Evolutionary conservation across 2,329 filamentous ascomycete genomes (phyloP).

Genomic region (Sporothrix sp.): DNA sequence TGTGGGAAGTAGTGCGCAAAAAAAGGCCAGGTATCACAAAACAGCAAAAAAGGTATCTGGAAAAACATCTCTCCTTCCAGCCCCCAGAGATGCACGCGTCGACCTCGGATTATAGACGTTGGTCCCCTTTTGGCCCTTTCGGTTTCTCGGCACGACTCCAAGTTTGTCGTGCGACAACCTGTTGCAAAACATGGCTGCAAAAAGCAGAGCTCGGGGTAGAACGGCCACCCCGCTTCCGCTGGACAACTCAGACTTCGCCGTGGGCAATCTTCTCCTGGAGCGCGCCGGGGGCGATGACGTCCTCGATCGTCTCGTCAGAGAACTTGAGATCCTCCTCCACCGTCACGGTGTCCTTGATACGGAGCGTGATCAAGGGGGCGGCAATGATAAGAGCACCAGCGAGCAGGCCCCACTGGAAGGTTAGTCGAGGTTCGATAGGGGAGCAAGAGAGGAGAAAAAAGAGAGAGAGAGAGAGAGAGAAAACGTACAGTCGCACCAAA

Average conservation of each 20-base stretch:
- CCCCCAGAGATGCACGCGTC: too few species aligned
- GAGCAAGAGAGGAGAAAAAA: neutral
- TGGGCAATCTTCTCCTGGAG: constrained; percentile 12
- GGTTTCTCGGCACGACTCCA: neutral
- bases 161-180: neutral
- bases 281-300: constrained; percentile 41
- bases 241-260: constrained; percentile 7
- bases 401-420: constrained; percentile 62
- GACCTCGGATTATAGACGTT: too few species aligned
- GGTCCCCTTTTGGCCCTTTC: neutral
- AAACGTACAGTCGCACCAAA: constrained; percentile 48
- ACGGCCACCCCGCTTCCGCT: neutral
- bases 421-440: neutral
- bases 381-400: constrained; percentile 66
- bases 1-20: neutral
- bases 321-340: constrained; percentile 76
- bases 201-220: too few species aligned
- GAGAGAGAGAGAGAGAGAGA: neutral
- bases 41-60: constrained; percentile 5
- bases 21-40: constrained; percentile 9
- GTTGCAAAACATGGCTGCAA: too few species aligned
- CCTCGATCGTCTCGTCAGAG: constrained; percentile 69
- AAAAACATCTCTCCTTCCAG: neutral
- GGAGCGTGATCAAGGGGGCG: constrained; percentile 65
- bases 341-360: constrained; percentile 71